Conservation (phyloP, 208 protist genomes). For the Trypanosoma cruzi region DNA sequence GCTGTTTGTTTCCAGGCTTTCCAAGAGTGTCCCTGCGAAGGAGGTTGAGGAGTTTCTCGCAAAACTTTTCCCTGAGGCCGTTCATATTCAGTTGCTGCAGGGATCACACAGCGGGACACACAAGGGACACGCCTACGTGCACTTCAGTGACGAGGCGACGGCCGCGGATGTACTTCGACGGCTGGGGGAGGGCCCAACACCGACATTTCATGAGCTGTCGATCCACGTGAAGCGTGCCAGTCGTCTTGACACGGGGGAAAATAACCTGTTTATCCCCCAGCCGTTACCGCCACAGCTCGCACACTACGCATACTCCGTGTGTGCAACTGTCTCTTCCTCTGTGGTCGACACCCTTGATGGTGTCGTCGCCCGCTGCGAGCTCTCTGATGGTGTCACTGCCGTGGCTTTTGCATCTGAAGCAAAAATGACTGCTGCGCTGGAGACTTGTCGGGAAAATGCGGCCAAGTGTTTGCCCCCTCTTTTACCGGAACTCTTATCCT, state of each 20-base stretch:
- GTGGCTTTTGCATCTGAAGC: slow-evolving; percentile 18
- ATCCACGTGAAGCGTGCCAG: slow-evolving; percentile 17
- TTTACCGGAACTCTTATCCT: slow-evolving; percentile 21
- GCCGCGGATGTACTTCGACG: slow-evolving; percentile 18
- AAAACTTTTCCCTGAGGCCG: slow-evolving; percentile 27
- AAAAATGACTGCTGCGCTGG: neutral
- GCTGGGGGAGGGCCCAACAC: neutral
- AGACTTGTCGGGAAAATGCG: neutral
- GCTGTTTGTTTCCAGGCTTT: slow-evolving; percentile 54
- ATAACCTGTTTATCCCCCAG: neutral
- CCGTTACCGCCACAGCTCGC: slow-evolving; percentile 19
- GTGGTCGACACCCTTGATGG: slow-evolving; percentile 5
- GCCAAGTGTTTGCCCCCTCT: slow-evolving; percentile 23
- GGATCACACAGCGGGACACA: slow-evolving; percentile 24
- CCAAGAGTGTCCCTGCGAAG: slow-evolving; percentile 20
- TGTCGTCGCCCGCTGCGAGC: slow-evolving; percentile 15
- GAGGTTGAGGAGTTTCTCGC: slow-evolving; percentile 34
- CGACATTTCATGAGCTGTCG: slow-evolving; percentile 1
- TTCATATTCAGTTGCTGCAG: slow-evolving; percentile 30
- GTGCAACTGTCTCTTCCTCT: slow-evolving; percentile 6
- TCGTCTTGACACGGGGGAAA: neutral
- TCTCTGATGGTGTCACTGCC: slow-evolving; percentile 1
- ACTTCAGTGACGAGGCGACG: slow-evolving; percentile 29
- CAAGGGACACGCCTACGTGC: slow-evolving; percentile 55
- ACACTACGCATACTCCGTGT: slow-evolving; percentile 13